Evolutionary conservation across 805 yeast genomes (phyloP), one percentile per base, ranked within the genome.

Genomic region (Starmerella riodocensis): DNA sequence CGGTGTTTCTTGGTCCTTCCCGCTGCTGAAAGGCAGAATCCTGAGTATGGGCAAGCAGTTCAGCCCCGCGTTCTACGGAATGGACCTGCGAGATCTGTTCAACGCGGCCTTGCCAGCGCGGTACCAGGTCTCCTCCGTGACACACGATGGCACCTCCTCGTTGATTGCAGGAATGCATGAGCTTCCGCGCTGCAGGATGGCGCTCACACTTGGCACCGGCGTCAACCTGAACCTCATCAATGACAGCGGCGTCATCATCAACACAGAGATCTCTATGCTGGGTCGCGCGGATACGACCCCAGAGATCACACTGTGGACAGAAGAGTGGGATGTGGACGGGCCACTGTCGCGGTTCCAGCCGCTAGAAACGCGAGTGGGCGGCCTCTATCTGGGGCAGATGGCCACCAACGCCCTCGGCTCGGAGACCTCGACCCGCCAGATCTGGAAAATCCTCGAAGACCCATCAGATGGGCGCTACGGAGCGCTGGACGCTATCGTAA

Each of bases 131-230:
- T 9, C 11, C 5, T 33, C 40, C 6, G 54, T 32, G 4, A 39
- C 45, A 9, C 53, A 51, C 34, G 55, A 52, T 34, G 54, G 54
- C 2, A 37, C 42, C 8, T 42, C 53, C 26, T 48, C 51, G 8
- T 41, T 52, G n/a, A 30, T 47, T 3, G 49, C 53, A 12, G 49
- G 51, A 12, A 18, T 38, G n/a, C 36, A 37, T n/a, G 11, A 17
- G 20, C 22, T 35, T 9, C 32, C 45, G 6, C 22, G 26, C 12
- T 51, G 55, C 30, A 14, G 11, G 4, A 25, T 48, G 29, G 51
- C 55, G 3, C 36, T 52, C 16, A 52, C 55, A 9, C 42, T 50
- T 36, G 55, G 55, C 8, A 50, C 54, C 13, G 55, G 55, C 14
- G 37, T 49, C 25, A 52, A 52, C 29, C 40, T 52, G 21, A 45